Percentiles rank a stretch among this genome's conserved stretches.
phyloP scores from a whole-genome alignment of 176 grass and related monocot genomes.

The Aegilops umbellulata region DNA sequence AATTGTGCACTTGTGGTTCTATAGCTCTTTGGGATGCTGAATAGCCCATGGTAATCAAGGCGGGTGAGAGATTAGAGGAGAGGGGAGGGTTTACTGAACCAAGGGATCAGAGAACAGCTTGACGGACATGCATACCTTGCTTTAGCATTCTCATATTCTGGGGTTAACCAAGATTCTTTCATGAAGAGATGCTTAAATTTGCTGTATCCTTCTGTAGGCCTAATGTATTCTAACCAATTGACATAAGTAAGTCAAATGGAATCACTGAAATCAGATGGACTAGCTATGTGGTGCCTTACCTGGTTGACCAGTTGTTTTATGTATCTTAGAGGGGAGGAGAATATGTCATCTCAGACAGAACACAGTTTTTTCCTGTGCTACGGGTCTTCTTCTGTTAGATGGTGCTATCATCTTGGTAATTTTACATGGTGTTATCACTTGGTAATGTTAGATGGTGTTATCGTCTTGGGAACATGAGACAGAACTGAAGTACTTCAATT shows the following conservation, averaged over 20 bases:
- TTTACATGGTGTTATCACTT: background rate
- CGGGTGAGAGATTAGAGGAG: background rate
- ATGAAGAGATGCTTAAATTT: background rate
- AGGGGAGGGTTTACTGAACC: background rate
- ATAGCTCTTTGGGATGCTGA: background rate
- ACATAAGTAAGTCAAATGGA: background rate
- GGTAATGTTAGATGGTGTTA: background rate
- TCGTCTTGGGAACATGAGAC: background rate
- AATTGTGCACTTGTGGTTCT: background rate
- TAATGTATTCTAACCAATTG: background rate
- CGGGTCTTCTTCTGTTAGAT: background rate
- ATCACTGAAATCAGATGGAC: background rate
- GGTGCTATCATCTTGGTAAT: background rate
- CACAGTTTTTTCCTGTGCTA: background rate
- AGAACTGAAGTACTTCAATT: slow-evolving; percentile 5
- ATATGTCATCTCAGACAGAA: background rate
- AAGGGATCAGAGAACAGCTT: background rate
- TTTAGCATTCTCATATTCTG: background rate
- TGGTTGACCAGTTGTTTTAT: background rate
- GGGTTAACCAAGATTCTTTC: background rate
- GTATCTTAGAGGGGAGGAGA: background rate
- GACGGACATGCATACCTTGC: background rate
- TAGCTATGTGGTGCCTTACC: background rate
- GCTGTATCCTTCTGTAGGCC: background rate
- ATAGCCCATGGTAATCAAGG: background rate